phyloP scores from a whole-genome alignment of 2,329 filamentous ascomycete genomes.

The Talaromyces sp. region DNA sequence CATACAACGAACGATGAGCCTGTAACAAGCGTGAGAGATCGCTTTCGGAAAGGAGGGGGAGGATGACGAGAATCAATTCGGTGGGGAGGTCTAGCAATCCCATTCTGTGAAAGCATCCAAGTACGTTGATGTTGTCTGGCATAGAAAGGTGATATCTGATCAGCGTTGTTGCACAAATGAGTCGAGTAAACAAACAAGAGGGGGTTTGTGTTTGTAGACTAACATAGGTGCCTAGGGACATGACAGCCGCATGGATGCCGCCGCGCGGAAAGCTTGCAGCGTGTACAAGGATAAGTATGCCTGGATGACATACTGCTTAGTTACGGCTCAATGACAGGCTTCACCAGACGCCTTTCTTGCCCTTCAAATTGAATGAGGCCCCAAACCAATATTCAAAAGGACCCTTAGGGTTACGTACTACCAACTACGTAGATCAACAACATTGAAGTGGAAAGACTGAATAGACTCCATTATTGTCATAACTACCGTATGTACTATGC shows the following conservation, averaged over 20 bases:
- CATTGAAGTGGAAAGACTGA: background rate
- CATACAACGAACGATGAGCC: background rate
- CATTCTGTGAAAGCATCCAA: background rate
- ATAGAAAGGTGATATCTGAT: too few relatives aligned
- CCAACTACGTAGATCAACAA: background rate
- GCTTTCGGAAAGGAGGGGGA: background rate
- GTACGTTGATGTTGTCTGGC: background rate
- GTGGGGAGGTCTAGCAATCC: slow-evolving; percentile 7
- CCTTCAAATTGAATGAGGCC: too few relatives aligned
- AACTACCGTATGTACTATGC: background rate
- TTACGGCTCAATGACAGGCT: too few relatives aligned
- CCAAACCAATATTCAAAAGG: too few relatives aligned
- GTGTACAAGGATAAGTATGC: too few relatives aligned
- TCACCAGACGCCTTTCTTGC: too few relatives aligned
- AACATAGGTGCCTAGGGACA: background rate
- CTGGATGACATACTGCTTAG: too few relatives aligned
- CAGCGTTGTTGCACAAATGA: too few relatives aligned
- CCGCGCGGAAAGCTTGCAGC: too few relatives aligned
- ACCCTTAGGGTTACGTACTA: background rate
- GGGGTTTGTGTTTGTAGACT: too few relatives aligned
- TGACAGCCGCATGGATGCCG: too few relatives aligned
- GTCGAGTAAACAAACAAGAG: too few relatives aligned
- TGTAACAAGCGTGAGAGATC: background rate
- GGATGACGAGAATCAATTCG: slow-evolving; percentile 1
- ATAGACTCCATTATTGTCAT: background rate